These are phyloP conservation scores for Salmacisia buchloeana DNA, from an alignment of 1,284 basidiomycete genomes.

Conservation along the genomic window DNA sequence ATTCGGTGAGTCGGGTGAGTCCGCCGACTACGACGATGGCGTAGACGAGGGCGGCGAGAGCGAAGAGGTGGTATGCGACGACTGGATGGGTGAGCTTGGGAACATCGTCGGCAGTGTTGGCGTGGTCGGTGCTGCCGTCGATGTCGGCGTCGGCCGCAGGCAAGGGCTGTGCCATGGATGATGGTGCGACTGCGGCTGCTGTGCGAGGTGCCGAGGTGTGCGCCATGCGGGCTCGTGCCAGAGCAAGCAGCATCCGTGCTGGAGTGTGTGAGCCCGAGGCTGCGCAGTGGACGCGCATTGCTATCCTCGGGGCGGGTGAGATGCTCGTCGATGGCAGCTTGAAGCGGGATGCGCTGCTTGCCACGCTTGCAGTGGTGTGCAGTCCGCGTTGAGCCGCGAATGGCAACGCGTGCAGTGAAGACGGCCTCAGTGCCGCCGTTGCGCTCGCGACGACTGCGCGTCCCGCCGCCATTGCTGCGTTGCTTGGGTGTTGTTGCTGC, in stretches of 20 bases:
- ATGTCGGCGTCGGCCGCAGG: conserved; percentile 8
- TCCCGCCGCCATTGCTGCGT: too few species aligned
- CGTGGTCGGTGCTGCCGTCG: not conserved
- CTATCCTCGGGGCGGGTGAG: not conserved
- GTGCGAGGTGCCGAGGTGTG: not conserved
- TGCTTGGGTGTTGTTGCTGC: too few species aligned
- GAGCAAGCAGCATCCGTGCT: not conserved
- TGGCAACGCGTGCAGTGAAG: too few species aligned
- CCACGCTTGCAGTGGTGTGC: not conserved
- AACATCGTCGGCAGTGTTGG: not conserved
- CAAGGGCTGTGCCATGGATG: not conserved
- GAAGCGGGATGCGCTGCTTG: not conserved
- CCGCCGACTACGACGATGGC: conserved; percentile 92
- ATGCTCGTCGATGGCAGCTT: not conserved
- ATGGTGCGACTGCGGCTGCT: not conserved
- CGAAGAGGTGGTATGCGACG: conserved; percentile 72
- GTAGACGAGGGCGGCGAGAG: conserved; percentile 77
- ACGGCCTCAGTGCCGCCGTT: too few species aligned
- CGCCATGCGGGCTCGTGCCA: not conserved
- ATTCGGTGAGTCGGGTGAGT: conserved; percentile 92
- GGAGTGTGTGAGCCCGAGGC: not conserved
- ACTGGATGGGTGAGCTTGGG: conserved; percentile 61
- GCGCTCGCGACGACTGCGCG: too few species aligned
- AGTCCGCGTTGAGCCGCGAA: not conserved
- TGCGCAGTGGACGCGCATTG: not conserved